Percentiles rank a stretch among this genome's conserved stretches.
These are phyloP conservation scores for Solanum etuberosum DNA, from an alignment of 257 asterid species.

Conservation along the genomic window DNA sequence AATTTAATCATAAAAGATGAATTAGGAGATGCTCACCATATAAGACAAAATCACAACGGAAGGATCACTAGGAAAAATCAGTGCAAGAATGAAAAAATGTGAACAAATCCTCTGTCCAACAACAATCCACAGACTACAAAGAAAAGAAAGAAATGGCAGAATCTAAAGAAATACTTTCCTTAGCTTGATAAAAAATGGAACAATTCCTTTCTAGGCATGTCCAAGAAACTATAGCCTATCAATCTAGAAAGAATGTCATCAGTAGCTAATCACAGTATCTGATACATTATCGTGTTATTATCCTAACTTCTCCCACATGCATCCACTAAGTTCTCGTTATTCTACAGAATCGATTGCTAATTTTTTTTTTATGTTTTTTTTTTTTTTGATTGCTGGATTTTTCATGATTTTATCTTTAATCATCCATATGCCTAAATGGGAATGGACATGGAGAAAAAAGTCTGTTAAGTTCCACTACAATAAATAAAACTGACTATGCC, in stretches of 20 bases:
- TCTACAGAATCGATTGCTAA: neutral
- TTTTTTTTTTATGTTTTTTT: neutral
- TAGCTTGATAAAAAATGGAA: neutral
- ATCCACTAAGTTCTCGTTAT: neutral
- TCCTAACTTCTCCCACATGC: neutral
- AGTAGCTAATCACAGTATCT: neutral
- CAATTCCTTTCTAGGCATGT: neutral
- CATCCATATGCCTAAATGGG: neutral
- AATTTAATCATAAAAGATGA: slow-evolving; percentile 10
- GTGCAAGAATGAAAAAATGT: neutral
- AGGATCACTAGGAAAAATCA: neutral
- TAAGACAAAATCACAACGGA: neutral
- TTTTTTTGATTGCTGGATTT: neutral
- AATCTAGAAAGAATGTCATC: neutral
- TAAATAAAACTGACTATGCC: neutral
- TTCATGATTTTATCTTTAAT: neutral
- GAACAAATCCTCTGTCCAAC: neutral
- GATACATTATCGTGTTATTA: neutral
- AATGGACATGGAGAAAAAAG: neutral
- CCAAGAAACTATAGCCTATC: neutral
- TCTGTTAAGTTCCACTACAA: neutral
- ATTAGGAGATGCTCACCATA: neutral
- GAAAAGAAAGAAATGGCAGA: neutral
- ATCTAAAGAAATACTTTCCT: neutral
- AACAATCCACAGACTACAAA: neutral